Percentiles rank a stretch among this genome's conserved stretches.
Evolutionary conservation across 2,329 filamentous ascomycete genomes (phyloP).

Genomic region (Xylaria sp.): DNA sequence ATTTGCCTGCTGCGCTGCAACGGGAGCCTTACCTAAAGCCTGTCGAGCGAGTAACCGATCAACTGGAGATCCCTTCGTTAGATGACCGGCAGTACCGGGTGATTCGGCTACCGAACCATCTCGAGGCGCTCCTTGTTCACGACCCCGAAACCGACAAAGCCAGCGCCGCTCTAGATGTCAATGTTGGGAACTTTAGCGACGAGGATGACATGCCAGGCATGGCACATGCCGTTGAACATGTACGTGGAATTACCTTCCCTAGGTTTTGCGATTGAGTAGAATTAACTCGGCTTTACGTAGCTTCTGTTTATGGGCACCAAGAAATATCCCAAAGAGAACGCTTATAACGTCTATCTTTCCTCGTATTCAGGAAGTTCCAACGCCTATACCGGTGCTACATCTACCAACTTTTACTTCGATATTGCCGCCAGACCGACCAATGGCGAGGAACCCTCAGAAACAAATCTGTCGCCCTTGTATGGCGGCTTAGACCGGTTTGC

Average conservation of each 20-base stretch:
- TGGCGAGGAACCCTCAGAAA: conserved; percentile 64
- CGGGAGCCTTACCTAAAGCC: conserved; percentile 48
- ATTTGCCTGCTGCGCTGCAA: conserved; percentile 43
- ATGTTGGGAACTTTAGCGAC: conserved; percentile 96
- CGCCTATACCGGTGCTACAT: conserved; percentile 91
- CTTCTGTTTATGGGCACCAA: conserved; percentile 98
- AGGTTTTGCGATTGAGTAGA: not conserved
- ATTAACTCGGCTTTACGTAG: conserved; percentile 51
- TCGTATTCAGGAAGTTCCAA: conserved; percentile 92
- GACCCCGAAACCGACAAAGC: conserved; percentile 97
- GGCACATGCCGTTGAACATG: conserved; percentile 95
- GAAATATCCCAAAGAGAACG: conserved; percentile 96
- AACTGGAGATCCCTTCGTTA: conserved; percentile 50
- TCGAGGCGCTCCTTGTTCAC: conserved; percentile 92
- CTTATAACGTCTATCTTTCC: conserved; percentile 92
- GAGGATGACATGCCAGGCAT: conserved; percentile 90
- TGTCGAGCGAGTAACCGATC: conserved; percentile 52
- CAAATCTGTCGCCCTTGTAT: conserved; percentile 72
- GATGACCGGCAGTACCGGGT: conserved; percentile 91
- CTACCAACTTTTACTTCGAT: conserved; percentile 98
- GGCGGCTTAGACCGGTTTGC: conserved; percentile 91
- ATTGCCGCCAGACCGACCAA: conserved; percentile 82
- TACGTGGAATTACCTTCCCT: conserved; percentile 49
- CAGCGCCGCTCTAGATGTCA: conserved; percentile 92
- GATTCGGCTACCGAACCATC: conserved; percentile 82